Conservation (phyloP, 345 rosid genomes). For the Zanthoxylum bungeanum region DNA sequence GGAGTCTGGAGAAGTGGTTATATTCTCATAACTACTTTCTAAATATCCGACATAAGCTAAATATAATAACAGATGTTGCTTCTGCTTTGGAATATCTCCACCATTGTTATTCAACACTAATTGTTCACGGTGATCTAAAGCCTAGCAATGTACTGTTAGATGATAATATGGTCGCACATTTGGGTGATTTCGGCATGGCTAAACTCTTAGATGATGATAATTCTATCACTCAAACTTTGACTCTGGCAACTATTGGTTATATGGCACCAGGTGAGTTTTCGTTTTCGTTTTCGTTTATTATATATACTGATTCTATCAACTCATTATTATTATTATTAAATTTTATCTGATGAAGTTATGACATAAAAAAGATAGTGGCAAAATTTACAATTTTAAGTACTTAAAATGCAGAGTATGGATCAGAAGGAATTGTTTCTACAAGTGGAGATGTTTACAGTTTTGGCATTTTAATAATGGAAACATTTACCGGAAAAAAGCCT, state of each 20-base stretch:
- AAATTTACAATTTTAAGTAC: too few relatives aligned
- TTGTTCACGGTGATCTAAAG: background rate
- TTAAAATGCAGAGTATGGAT: conserved; percentile 15
- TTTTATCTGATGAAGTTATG: background rate
- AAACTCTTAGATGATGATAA: background rate
- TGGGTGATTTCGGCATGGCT: background rate
- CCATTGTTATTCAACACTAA: background rate
- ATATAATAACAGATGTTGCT: conserved; percentile 8
- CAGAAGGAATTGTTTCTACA: conserved; percentile 11
- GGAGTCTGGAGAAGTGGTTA: background rate
- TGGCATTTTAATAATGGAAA: conserved; percentile 17
- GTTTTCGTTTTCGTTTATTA: too few relatives aligned
- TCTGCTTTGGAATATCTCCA: conserved; percentile 15
- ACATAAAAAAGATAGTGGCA: too few relatives aligned
- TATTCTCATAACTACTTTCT: background rate
- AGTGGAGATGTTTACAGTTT: conserved; percentile 16
- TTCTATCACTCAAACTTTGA: background rate
- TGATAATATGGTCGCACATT: background rate
- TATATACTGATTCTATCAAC: background rate
- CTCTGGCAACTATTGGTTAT: background rate
- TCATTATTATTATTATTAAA: too few relatives aligned
- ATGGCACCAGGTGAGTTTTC: background rate
- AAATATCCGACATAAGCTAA: background rate
- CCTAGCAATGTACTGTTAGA: background rate
- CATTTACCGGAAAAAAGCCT: conserved; percentile 16